phyloP scores from a whole-genome alignment of 495 filamentous ascomycete genomes.

The Penicillium samsonianum region DNA sequence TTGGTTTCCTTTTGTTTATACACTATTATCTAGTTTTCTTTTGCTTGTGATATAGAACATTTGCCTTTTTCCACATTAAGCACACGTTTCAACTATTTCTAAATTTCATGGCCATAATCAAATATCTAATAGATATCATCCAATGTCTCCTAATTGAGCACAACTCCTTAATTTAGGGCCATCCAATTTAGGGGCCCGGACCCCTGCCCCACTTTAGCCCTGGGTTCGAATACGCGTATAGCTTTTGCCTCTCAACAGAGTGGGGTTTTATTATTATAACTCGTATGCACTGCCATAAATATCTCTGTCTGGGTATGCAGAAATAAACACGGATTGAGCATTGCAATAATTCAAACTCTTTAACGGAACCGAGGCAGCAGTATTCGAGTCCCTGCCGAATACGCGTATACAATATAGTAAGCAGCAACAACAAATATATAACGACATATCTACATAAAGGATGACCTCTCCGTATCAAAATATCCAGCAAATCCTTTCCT shows the following conservation, averaged over 20 bases:
- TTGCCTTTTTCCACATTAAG: not conserved
- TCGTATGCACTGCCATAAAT: not conserved
- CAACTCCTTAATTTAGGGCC: not conserved
- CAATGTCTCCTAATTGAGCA: not conserved
- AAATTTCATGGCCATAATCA: not conserved
- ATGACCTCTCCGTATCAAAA: not conserved
- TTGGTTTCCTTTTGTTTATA: not conserved
- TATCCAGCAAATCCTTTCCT: not conserved
- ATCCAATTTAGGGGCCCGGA: not conserved
- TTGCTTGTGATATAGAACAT: not conserved
- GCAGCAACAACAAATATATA: not conserved
- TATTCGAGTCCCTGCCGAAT: not conserved
- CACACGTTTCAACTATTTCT: not conserved
- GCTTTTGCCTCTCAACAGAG: not conserved
- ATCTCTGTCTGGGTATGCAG: not conserved
- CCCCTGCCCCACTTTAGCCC: not conserved
- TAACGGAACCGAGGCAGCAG: not conserved
- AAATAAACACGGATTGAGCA: too few relatives aligned
- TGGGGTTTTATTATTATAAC: not conserved
- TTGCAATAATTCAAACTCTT: not conserved
- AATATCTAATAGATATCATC: not conserved
- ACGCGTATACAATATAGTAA: not conserved
- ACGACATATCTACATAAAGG: not conserved
- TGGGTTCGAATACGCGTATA: not conserved
- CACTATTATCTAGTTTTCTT: not conserved